Evolutionary conservation across 2,329 filamentous ascomycete species (phyloP).

Genomic region (Xylariaceae sp.): DNA sequence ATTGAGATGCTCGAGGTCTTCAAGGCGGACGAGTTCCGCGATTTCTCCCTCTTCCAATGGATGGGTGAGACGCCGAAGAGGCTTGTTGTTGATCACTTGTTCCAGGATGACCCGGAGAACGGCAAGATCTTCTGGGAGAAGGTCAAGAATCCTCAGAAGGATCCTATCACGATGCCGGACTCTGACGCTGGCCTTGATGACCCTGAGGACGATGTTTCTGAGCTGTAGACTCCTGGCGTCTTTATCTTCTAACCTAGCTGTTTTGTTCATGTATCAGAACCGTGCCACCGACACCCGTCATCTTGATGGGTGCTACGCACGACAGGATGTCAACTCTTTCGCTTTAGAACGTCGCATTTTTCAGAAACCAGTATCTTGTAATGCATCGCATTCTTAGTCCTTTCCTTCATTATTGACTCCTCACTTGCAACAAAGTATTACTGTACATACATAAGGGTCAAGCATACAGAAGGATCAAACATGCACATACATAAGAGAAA

Average conservation of each 20-base stretch:
- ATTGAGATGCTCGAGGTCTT: slow-evolving; percentile 74
- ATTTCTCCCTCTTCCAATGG: slow-evolving; percentile 72
- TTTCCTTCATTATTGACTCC: not conserved
- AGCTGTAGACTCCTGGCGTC: slow-evolving; percentile 19
- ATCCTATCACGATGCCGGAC: slow-evolving; percentile 42
- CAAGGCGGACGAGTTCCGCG: slow-evolving; percentile 63
- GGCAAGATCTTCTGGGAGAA: slow-evolving; percentile 58
- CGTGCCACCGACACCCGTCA: not conserved
- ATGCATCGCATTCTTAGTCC: not conserved
- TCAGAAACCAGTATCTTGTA: not conserved
- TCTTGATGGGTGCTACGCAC: not conserved
- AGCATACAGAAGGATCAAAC: no score
- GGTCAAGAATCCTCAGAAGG: slow-evolving; percentile 58
- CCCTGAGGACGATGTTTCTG: slow-evolving; percentile 3
- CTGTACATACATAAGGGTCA: no score
- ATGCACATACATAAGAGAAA: no score
- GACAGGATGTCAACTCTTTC: not conserved
- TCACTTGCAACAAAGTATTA: not conserved
- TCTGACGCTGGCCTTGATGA: slow-evolving; percentile 7
- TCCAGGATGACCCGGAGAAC: slow-evolving; percentile 54
- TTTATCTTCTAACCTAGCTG: not conserved
- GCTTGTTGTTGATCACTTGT: slow-evolving; percentile 62
- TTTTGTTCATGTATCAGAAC: not conserved
- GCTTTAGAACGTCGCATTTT: not conserved
- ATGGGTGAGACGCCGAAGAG: slow-evolving; percentile 65